Base-by-base conservation (phyloP, 2,329 filamentous ascomycete species). In the Dactylellina drechsleri region DNA sequence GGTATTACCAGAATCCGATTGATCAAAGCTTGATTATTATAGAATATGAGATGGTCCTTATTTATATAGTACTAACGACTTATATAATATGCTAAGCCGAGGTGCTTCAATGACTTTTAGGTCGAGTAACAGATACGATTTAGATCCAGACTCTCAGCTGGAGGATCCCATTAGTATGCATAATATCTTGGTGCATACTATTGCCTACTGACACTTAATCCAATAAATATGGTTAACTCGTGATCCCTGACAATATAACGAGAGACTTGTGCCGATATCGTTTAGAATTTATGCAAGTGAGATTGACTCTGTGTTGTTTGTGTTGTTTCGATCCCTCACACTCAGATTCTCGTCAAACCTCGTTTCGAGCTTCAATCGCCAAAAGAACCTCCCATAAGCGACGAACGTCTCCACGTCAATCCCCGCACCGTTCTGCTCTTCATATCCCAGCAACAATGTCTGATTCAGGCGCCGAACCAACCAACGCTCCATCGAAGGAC, bases 401-500 rank as follows among this genome's bases (percentile, higher is more conserved):
- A 36, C 31, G 31, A 36, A 36, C 31, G 31, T 36, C 31, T 36
- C 31, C 31, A 36, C 31, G 31, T 36, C 31, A 36, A 10, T 8
- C 31, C 31, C 2, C 6, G 6, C 31, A 5, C 31, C 31, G 31
- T 36, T 36, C 31, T 5, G 31, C 31, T 52, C 26, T 43, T 13
- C 28, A 13, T 40, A 49, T 8, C 8, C 31, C 41, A 60, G n/a
- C 57, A 43, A 53, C 31, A 28, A 75, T 75, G 66, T 61, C 77
- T 28, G 67, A 66, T 54, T 40, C 68, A 28, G 23, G 62, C 26
- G 62, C 31, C 47, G 62, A 68, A 47, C 43, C 43, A 6, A 15
- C 64, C 13, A 31, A 53, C 13, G 41, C 53, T 8, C 20, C 75
- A 31, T 67, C 68, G 40, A 94, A 92, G 82, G 95, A 99, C 82